Conservation (phyloP, 805 yeast species). For the Kockiozyma suomiensis region DNA sequence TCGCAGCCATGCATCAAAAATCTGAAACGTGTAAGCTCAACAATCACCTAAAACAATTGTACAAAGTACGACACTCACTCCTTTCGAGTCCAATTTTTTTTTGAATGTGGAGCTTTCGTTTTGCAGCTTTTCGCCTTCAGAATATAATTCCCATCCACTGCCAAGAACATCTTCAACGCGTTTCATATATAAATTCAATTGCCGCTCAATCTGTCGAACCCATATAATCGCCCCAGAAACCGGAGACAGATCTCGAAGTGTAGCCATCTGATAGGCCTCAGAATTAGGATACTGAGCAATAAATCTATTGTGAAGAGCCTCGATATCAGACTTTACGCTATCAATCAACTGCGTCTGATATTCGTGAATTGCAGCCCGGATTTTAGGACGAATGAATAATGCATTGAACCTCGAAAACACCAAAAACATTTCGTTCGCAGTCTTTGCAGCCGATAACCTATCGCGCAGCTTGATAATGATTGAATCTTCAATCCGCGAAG, state of each 20-base stretch:
- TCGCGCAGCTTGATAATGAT: slow-evolving; percentile 49
- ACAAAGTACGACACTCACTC: slow-evolving; percentile 1
- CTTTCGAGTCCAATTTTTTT: slow-evolving; percentile 51
- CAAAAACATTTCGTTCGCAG: slow-evolving; percentile 55
- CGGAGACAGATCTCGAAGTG: slow-evolving; percentile 52
- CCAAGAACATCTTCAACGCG: slow-evolving; percentile 60
- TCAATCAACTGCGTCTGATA: slow-evolving; percentile 57
- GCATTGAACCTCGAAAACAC: slow-evolving; percentile 54
- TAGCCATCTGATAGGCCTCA: slow-evolving; percentile 43
- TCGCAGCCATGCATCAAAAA: slow-evolving; percentile 56
- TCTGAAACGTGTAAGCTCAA: background rate
- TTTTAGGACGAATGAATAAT: slow-evolving; percentile 55
- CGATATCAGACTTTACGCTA: slow-evolving; percentile 53
- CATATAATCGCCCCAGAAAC: slow-evolving; percentile 54
- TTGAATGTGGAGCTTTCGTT: slow-evolving; percentile 52
- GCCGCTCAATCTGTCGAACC: slow-evolving; percentile 54
- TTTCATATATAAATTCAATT: slow-evolving; percentile 47
- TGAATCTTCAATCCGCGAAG: slow-evolving; percentile 51
- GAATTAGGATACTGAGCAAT: slow-evolving; percentile 41
- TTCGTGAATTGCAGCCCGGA: slow-evolving; percentile 61
- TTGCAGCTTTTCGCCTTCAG: slow-evolving; percentile 68
- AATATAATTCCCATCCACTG: slow-evolving; percentile 59
- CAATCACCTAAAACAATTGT: background rate
- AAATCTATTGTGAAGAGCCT: slow-evolving; percentile 48
- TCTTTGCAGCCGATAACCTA: slow-evolving; percentile 46